These are phyloP conservation scores for Ascochyta koolunga DNA, from an alignment of 2,329 filamentous ascomycete genomes.

Conservation along the genomic window DNA sequence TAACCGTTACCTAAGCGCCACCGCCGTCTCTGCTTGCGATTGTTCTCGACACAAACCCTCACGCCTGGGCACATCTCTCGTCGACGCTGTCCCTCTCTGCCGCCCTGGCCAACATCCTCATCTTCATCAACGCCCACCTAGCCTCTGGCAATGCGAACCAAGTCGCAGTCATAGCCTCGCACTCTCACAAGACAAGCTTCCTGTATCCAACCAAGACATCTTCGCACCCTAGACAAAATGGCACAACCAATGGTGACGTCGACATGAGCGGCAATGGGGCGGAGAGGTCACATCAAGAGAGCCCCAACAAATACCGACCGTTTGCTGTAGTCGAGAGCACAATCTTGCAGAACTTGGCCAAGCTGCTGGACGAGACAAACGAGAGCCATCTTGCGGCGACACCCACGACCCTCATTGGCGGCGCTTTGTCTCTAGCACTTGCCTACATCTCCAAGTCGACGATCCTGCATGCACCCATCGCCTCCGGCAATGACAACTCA, in stretches of 20 bases:
- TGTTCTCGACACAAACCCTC: slow-evolving; percentile 94
- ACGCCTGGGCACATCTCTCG: slow-evolving; percentile 84
- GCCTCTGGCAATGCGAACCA: slow-evolving; percentile 93
- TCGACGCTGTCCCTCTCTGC: slow-evolving; percentile 78
- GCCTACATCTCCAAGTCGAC: slow-evolving; percentile 87
- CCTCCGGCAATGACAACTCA: slow-evolving; percentile 50
- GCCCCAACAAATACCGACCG: slow-evolving; percentile 89
- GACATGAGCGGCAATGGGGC: slow-evolving; percentile 35
- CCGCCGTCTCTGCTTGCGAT: slow-evolving; percentile 85
- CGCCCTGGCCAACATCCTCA: slow-evolving; percentile 85
- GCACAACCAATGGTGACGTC: slow-evolving; percentile 32
- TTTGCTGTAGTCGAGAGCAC: slow-evolving; percentile 86
- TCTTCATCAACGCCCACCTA: slow-evolving; percentile 96
- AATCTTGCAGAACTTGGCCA: slow-evolving; percentile 74
- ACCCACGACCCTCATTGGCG: slow-evolving; percentile 85
- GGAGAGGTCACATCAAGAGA: slow-evolving; percentile 39
- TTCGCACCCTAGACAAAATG: slow-evolving; percentile 22
- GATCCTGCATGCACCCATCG: slow-evolving; percentile 53
- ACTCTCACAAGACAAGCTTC: slow-evolving; percentile 85
- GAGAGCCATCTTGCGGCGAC: slow-evolving; percentile 65
- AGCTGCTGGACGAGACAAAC: slow-evolving; percentile 74
- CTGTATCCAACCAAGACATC: slow-evolving; percentile 72
- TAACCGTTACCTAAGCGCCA: slow-evolving; percentile 51
- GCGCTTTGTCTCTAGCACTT: slow-evolving; percentile 87
- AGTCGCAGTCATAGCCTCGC: slow-evolving; percentile 88